Evolutionary conservation across 345 rosid species (phyloP).

Genomic region (Eucalyptus curtisii): DNA sequence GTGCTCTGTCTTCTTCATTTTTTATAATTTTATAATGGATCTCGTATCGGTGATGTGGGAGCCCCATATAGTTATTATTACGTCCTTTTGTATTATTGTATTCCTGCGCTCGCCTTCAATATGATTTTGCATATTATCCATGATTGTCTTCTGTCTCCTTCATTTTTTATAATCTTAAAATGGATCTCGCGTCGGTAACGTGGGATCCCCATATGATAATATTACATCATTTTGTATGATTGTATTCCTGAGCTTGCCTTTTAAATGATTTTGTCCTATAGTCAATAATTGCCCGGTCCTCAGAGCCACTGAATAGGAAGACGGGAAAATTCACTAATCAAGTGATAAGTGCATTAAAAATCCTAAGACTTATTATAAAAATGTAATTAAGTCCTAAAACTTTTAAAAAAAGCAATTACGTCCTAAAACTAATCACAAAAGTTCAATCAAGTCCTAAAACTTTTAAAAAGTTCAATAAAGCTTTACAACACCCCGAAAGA

Average conservation of each 20-base stretch:
- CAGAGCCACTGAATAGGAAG: rapidly evolving
- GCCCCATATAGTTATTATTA: neutral
- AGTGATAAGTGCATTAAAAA: rapidly evolving
- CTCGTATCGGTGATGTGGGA: neutral
- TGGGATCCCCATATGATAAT: too few relatives aligned
- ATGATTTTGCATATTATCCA: too few relatives aligned
- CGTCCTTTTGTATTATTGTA: neutral
- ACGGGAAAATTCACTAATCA: rapidly evolving
- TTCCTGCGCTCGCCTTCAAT: rapidly evolving
- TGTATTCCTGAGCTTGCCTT: neutral
- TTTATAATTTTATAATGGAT: too few relatives aligned
- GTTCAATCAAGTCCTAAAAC: rapidly evolving
- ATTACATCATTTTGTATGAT: too few relatives aligned
- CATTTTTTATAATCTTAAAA: too few relatives aligned
- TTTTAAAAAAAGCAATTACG: rapidly evolving
- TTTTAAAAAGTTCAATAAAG: rapidly evolving
- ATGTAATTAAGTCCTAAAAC: rapidly evolving
- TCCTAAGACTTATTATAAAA: rapidly evolving
- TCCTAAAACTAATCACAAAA: rapidly evolving
- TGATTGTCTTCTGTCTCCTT: too few relatives aligned
- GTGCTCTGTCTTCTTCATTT: neutral
- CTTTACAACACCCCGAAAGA: too few relatives aligned
- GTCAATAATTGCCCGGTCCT: neutral
- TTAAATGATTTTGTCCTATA: neutral
- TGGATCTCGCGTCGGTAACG: too few relatives aligned